phyloP scores from a whole-genome alignment of 2,329 filamentous ascomycete genomes.

The Beauveria scarabaeidicola region DNA sequence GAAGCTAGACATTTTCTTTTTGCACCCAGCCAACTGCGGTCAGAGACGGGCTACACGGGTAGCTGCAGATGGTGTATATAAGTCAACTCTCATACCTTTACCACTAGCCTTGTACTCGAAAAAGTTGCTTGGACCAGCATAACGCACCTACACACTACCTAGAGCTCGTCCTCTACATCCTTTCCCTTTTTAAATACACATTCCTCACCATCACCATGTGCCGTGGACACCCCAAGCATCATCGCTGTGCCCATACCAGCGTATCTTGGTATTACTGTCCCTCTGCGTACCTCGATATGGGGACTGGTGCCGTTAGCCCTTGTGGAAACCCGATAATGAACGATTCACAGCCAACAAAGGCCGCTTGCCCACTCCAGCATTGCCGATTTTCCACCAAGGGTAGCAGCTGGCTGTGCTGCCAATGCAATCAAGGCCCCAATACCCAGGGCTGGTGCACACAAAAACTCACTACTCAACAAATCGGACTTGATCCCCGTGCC shows the following conservation, averaged over 20 bases:
- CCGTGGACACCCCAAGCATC: slow-evolving; percentile 43
- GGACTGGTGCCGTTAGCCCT: slow-evolving; percentile 40
- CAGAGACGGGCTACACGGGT: not conserved
- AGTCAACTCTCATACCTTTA: not conserved
- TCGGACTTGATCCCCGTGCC: not conserved
- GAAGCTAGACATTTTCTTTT: not conserved
- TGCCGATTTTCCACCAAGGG: slow-evolving; percentile 43
- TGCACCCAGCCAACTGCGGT: not conserved
- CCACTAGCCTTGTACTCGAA: not conserved
- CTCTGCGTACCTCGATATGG: slow-evolving; percentile 33
- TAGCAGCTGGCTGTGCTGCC: slow-evolving; percentile 46
- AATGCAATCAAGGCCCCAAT: slow-evolving; percentile 43
- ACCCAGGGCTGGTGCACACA: slow-evolving; percentile 44
- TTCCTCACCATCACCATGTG: slow-evolving; percentile 34
- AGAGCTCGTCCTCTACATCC: not conserved
- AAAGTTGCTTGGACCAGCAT: not conserved
- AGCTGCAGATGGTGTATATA: slow-evolving; percentile 6
- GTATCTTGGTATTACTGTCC: slow-evolving; percentile 49
- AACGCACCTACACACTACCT: not conserved
- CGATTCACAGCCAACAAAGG: slow-evolving; percentile 33
- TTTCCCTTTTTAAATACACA: not conserved
- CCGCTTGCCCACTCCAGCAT: slow-evolving; percentile 40
- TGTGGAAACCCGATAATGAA: slow-evolving; percentile 38
- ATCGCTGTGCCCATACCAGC: slow-evolving; percentile 46
- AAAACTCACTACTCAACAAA: slow-evolving; percentile 13